Conservation (phyloP, 495 filamentous ascomycete genomes). For the Hypomontagnella monticulosa region DNA sequence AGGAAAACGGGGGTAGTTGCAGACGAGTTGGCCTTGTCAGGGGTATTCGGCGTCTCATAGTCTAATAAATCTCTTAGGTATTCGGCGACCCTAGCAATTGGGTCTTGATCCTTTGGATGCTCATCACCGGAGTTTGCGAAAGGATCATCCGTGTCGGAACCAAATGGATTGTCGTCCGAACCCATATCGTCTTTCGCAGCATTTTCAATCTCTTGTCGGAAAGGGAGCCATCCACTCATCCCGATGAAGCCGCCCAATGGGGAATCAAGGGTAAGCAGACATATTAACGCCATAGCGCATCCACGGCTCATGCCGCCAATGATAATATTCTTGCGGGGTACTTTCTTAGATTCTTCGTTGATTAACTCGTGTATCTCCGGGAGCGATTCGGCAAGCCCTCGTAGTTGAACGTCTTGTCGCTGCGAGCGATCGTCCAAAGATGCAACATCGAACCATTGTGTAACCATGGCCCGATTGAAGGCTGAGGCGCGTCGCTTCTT, state of each 20-base stretch:
- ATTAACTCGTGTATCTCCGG: constrained; percentile 12
- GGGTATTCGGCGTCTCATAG: constrained; percentile 4
- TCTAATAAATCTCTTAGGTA: constrained; percentile 30
- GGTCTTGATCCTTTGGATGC: not conserved
- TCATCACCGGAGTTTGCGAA: not conserved
- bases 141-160: not conserved
- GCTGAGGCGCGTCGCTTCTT: constrained; percentile 3
- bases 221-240: constrained; percentile 65
- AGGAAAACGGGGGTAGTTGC: constrained; percentile 54
- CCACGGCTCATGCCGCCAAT: constrained; percentile 66
- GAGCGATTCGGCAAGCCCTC: constrained; percentile 26
- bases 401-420: constrained; percentile 54
- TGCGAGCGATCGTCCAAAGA: constrained; percentile 54
- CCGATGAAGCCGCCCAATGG: constrained; percentile 61
- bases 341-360: constrained; percentile 45
- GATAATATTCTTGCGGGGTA: constrained; percentile 52
- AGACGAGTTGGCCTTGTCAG: constrained; percentile 9
- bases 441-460: constrained; percentile 62
- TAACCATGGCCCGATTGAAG: constrained; percentile 41
- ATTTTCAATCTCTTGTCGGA: constrained; percentile 47
- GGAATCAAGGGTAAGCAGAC: constrained; percentile 50
- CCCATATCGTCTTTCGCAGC: not conserved
- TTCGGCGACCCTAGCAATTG: constrained; percentile 15
- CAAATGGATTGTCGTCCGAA: constrained; percentile 15
- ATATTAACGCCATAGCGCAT: constrained; percentile 60